Base-by-base conservation (phyloP, 306 rosid genomes). In the Datisca glomerata region DNA sequence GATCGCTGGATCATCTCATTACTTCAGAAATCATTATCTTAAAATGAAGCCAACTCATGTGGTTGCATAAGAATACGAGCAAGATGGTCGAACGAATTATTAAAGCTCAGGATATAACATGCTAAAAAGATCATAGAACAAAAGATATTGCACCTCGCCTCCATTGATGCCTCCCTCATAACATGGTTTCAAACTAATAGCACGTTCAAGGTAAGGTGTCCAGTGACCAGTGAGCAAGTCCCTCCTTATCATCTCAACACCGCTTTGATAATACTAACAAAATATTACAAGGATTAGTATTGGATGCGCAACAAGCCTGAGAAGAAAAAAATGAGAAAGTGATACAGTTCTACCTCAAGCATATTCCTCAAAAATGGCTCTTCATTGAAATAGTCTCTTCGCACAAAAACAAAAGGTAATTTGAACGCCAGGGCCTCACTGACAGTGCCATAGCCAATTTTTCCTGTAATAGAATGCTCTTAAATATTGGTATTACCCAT, bases 171-270 rank as follows among this genome's bases (percentile, higher is more conserved):
- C 91, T 35, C 73, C 93, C 63, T 80, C 86, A 59, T 89, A 89
- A 81, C 95, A 80, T 20, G 97, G 97, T 49, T 73, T 83, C 73
- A 89, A 77, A 77, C 83, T 80, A 55, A 89, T 55, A 49, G 93
- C 95, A 62, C 93, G 97, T 54, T 83, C 86, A 68, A 89, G 93
- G 61, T 89, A 89, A 52, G 97, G 97, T 63, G 72, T 77, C 97
- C 97, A 83, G n/a, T 83, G 97, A 78, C 97, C 97, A 43, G 75
- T 77, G 56, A 89, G 85, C 59, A 89, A 75, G 52, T 89, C 97
- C 73, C 97, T 77, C 56, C 97, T 61, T 55, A 89, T 83, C 97
- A 89, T 89, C 74, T 89, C 97, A 60, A 89, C 95, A 0, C 97
- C 97, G n/a, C 83, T 41, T 89, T 89, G 97, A 70, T 67, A 77